Evolutionary conservation across 306 rosid genomes (phyloP), one percentile per base, ranked within the genome.

Genomic region (Argentina anserina): DNA sequence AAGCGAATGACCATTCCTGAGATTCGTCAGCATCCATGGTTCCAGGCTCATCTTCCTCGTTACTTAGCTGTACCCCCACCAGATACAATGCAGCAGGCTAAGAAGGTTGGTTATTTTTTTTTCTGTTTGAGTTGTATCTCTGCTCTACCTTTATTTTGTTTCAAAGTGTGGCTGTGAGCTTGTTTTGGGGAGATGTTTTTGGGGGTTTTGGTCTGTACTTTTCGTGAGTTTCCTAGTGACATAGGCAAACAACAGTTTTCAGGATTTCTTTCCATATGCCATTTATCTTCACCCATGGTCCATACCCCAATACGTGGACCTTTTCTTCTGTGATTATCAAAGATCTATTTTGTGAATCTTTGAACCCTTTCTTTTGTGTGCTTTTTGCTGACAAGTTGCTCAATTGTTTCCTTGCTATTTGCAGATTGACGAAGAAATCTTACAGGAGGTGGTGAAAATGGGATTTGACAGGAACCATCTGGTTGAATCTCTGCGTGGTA

Each of bases 31-130:
- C 98, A 94, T 78, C 84, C 65, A 39, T 94, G 98, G 98, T 91
- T 94, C 86, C 95, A 89, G 85, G 83, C 91, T 76, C 96, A 81
- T 85, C 91, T 94, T 75, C 96, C 97, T 2, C 96, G 95, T 61
- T 94, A 94, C 76, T 84, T 94, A 78, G 98, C 95, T n/a, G 91
- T 94, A 72, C 87, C 97, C 56, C 96, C 98, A 17, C 92, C 94
- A 12, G 94, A 90, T 79, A 85, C 92, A 46, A 46, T 84, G 72
- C 91, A 86, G 75, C 96, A 88, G 81, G 89, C 90, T 25, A 81
- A 91, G 80, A 88, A 94, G 97, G 98, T 85, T 62, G 62, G 67
- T 6, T 49, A 64, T 18, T 60, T 26, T 58, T 26, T 58, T 31
- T 52, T 15, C 33, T 28, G 31, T 37, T 50, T 37, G 18, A 21